Conservation (phyloP, 2,329 filamentous ascomycete species). For the Tolypocladium ovalisporum region DNA sequence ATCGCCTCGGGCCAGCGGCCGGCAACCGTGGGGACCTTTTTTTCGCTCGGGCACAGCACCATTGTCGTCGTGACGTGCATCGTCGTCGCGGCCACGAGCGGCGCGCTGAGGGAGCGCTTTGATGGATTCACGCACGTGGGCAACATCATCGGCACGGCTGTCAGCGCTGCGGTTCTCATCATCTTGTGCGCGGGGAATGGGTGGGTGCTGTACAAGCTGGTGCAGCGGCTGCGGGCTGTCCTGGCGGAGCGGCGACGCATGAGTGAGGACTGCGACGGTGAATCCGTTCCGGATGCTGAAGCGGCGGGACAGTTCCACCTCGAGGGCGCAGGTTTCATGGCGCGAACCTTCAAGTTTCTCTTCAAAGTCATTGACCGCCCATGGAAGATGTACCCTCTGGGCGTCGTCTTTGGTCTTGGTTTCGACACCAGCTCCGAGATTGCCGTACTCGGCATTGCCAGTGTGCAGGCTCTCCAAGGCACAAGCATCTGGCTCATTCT, state of each 20-base stretch:
- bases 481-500: slow-evolving; percentile 91
- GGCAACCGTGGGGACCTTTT: slow-evolving; percentile 88
- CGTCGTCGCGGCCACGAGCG: slow-evolving; percentile 82
- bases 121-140: slow-evolving; percentile 70
- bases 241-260: slow-evolving; percentile 27
- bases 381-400: slow-evolving; percentile 95
- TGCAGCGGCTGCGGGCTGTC: slow-evolving; percentile 55
- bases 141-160: slow-evolving; percentile 78
- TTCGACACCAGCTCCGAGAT: slow-evolving; percentile 96
- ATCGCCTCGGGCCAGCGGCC: slow-evolving; percentile 77
- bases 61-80: slow-evolving; percentile 86
- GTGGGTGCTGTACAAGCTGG: slow-evolving; percentile 72
- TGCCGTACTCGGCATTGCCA: slow-evolving; percentile 80
- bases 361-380: slow-evolving; percentile 66
- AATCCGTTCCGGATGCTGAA: slow-evolving; percentile 12
- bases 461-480: slow-evolving; percentile 73
- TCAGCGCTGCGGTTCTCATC: slow-evolving; percentile 75
- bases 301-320: slow-evolving; percentile 48
- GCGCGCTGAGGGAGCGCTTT: slow-evolving; percentile 71
- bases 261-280: slow-evolving; percentile 15
- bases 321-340: slow-evolving; percentile 67
- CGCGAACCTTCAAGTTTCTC: slow-evolving; percentile 58
- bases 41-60: slow-evolving; percentile 87
- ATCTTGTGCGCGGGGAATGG: slow-evolving; percentile 73
- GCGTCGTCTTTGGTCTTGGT: slow-evolving; percentile 79